Conservation (phyloP, 768 basidiomycete genomes). For the Suillus spraguei region DNA sequence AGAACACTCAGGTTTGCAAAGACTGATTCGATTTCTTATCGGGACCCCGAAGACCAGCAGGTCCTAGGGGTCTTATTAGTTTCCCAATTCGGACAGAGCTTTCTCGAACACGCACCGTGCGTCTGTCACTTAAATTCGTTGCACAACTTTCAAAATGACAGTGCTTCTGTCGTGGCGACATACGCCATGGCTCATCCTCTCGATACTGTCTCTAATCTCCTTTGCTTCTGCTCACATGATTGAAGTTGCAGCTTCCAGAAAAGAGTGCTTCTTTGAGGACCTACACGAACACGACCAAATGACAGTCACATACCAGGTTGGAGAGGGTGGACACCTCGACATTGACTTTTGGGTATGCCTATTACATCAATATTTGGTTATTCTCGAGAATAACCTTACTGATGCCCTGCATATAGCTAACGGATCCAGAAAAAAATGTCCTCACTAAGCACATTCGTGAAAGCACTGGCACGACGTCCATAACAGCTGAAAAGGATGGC, state of each 20-base stretch:
- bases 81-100: conserved; percentile 1
- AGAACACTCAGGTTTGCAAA: conserved; percentile 11
- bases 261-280: conserved; percentile 97
- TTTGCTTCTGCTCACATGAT: conserved; percentile 67
- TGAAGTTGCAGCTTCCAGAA: conserved; percentile 74
- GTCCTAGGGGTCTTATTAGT: conserved; percentile 24
- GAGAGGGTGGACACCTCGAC: conserved; percentile 94
- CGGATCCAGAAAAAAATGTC: conserved; percentile 68
- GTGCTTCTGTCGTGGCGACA: conserved; percentile 40
- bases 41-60: conserved; percentile 11
- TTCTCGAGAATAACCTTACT: background rate
- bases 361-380: background rate
- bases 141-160: conserved; percentile 14
- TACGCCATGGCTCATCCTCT: conserved; percentile 42
- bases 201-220: conserved; percentile 33
- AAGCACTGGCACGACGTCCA: conserved; percentile 85
- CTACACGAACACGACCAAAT: conserved; percentile 93
- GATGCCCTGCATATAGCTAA: conserved; percentile 53
- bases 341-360: conserved; percentile 91
- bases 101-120: background rate
- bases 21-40: conserved; percentile 16
- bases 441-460: conserved; percentile 83
- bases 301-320: conserved; percentile 99
- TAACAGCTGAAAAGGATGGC: conserved; percentile 88
- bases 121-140: background rate